These are phyloP conservation scores for Bipolaris gigantea DNA, from an alignment of 2,329 filamentous ascomycete species.

Conservation along the genomic window DNA sequence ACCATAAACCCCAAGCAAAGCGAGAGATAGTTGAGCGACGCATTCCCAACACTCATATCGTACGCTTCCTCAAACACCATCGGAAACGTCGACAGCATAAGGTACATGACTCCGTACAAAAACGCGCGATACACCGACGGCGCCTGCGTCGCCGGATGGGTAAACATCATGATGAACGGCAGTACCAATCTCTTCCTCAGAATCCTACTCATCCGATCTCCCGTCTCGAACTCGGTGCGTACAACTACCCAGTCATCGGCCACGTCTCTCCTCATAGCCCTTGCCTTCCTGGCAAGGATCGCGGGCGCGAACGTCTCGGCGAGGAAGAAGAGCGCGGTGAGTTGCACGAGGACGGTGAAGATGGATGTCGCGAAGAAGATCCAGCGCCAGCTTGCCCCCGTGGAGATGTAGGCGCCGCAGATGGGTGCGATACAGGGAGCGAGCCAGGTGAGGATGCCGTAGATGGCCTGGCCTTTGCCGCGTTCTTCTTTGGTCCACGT, in stretches of 20 bases:
- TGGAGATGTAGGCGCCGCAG: constrained; percentile 31
- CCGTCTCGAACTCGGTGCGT: constrained; percentile 45
- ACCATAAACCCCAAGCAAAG: constrained; percentile 63
- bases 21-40: constrained; percentile 65
- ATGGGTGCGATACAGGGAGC: constrained; percentile 61
- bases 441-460: constrained; percentile 63
- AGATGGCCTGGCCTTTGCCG: constrained; percentile 63
- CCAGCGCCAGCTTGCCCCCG: constrained; percentile 63
- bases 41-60: constrained; percentile 57
- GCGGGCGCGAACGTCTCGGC: constrained; percentile 53
- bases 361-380: constrained; percentile 70
- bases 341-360: constrained; percentile 61
- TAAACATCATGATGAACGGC: constrained; percentile 56
- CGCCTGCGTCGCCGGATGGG: constrained; percentile 64
- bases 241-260: constrained; percentile 24
- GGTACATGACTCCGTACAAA: constrained; percentile 64
- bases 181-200: constrained; percentile 33
- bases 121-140: constrained; percentile 58
- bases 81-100: constrained; percentile 65
- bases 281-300: constrained; percentile 51
- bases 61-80: constrained; percentile 60
- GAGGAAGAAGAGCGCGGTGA: constrained; percentile 62
- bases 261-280: constrained; percentile 36
- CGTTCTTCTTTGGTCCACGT: constrained; percentile 63
- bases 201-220: constrained; percentile 31